These are phyloP conservation scores for Cladorrhinum sp. DNA, from an alignment of 2,329 filamentous ascomycete species.

Conservation along the genomic window DNA sequence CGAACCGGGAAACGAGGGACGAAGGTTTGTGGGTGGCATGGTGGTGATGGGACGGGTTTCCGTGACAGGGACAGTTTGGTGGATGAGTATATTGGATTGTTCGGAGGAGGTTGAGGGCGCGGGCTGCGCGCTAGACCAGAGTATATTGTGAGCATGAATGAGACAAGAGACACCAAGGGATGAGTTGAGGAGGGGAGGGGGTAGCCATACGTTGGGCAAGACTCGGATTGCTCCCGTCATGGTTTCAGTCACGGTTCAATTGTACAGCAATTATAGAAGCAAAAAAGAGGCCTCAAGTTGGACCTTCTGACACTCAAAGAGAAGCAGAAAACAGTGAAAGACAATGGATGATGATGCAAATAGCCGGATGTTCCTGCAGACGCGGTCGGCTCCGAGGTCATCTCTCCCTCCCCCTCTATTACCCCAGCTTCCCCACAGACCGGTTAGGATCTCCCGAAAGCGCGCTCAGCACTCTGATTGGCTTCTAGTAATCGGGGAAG, in stretches of 20 bases:
- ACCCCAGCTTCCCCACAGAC: not conserved
- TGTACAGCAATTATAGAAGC: not conserved
- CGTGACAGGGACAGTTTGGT: slow-evolving; percentile 86
- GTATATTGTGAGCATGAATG: not conserved
- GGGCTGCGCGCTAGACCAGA: slow-evolving; percentile 50
- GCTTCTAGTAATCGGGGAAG: not conserved
- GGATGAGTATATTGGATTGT: slow-evolving; percentile 91
- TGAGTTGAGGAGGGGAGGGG: not conserved
- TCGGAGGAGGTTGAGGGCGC: slow-evolving; percentile 71
- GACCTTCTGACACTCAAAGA: not conserved
- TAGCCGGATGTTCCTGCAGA: slow-evolving; percentile 5
- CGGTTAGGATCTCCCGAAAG: not conserved
- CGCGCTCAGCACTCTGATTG: not conserved
- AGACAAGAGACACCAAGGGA: not conserved
- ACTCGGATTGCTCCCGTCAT: slow-evolving; percentile 29
- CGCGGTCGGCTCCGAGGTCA: not conserved
- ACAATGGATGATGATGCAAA: not conserved
- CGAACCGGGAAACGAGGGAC: slow-evolving; percentile 48
- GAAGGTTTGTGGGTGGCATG: slow-evolving; percentile 46
- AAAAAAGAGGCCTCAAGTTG: not conserved
- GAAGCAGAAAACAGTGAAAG: not conserved
- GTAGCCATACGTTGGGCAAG: slow-evolving; percentile 29
- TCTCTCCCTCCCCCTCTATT: not conserved
- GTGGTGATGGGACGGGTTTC: slow-evolving; percentile 79
- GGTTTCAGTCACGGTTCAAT: not conserved